Conservation (phyloP, 495 filamentous ascomycete species). For the Clavariopsis aquatica region DNA sequence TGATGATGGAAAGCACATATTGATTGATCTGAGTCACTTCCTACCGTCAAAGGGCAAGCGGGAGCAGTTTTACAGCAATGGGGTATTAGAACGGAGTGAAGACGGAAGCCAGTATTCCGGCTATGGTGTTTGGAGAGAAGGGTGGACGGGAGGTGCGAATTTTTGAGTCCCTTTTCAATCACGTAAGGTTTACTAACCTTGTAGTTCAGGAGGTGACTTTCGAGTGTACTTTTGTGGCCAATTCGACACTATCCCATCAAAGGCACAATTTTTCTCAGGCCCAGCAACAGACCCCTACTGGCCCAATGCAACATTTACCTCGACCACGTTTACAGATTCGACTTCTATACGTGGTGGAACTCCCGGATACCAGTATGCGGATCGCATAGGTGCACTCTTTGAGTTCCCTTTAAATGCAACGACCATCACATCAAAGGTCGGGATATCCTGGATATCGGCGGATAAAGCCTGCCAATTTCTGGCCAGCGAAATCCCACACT, state of each 20-base stretch:
- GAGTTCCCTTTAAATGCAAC: background rate
- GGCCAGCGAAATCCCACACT: slow-evolving; percentile 35
- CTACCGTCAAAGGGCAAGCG: slow-evolving; percentile 31
- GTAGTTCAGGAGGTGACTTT: slow-evolving; percentile 12
- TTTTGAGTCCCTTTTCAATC: background rate
- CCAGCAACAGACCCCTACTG: slow-evolving; percentile 36
- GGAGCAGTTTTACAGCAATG: slow-evolving; percentile 36
- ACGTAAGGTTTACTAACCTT: background rate
- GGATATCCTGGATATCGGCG: slow-evolving; percentile 39
- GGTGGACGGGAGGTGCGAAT: slow-evolving; percentile 29
- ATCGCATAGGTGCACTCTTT: slow-evolving; percentile 37
- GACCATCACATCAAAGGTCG: slow-evolving; percentile 36
- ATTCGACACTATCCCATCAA: slow-evolving; percentile 35
- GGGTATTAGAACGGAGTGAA: slow-evolving; percentile 31
- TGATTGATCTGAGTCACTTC: slow-evolving; percentile 41
- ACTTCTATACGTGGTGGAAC: slow-evolving; percentile 25
- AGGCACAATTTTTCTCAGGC: slow-evolving; percentile 37
- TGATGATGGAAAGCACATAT: slow-evolving; percentile 32
- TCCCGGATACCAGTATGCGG: slow-evolving; percentile 26
- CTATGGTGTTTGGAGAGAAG: slow-evolving; percentile 30
- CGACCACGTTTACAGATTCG: background rate
- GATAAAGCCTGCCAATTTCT: slow-evolving; percentile 41
- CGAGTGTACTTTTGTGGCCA: slow-evolving; percentile 43
- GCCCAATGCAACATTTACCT: background rate
- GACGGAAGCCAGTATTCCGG: slow-evolving; percentile 37